Conservation (phyloP, 1,139 yeast genomes). For the Debaryomyces robertsiae region DNA sequence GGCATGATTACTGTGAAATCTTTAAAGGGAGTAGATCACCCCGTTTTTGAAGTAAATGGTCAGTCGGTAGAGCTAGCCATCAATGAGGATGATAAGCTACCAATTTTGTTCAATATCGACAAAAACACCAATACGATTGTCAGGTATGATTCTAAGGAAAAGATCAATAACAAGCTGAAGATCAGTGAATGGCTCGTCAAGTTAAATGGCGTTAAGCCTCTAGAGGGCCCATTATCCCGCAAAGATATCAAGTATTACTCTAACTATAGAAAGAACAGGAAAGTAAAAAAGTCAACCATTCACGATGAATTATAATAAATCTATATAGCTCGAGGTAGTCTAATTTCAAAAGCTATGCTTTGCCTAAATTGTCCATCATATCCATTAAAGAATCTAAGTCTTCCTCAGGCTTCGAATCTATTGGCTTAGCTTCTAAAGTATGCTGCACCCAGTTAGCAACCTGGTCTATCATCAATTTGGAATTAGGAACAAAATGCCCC, state of each 20-base stretch:
- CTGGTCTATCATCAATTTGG: constrained; percentile 59
- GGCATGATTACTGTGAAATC: constrained; percentile 25
- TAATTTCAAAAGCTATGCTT: constrained; percentile 11
- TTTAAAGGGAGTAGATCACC: constrained; percentile 14
- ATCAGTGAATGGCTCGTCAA: constrained; percentile 40
- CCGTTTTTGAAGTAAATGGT: constrained; percentile 23
- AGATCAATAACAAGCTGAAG: constrained; percentile 33
- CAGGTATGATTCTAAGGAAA: constrained; percentile 24
- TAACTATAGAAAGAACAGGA: constrained; percentile 35
- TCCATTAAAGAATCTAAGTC: constrained; percentile 37
- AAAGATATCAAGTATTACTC: constrained; percentile 33
- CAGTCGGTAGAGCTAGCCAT: constrained; percentile 25
- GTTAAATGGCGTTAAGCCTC: constrained; percentile 30
- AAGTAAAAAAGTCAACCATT: constrained; percentile 23
- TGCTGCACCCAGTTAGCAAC: constrained; percentile 57
- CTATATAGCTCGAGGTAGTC: constrained; percentile 3
- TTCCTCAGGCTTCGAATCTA: constrained; percentile 22
- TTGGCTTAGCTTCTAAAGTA: constrained; percentile 17
- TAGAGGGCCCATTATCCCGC: constrained; percentile 44
- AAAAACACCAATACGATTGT: constrained; percentile 22
- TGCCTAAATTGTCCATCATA: constrained; percentile 34
- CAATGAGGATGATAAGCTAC: constrained; percentile 23
- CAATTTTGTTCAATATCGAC: constrained; percentile 34
- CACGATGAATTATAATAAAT: constrained; percentile 40
- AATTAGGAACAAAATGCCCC: constrained; percentile 84